Evolutionary conservation across 768 basidiomycete species (phyloP).

Genomic region (Boletus huronensis): DNA sequence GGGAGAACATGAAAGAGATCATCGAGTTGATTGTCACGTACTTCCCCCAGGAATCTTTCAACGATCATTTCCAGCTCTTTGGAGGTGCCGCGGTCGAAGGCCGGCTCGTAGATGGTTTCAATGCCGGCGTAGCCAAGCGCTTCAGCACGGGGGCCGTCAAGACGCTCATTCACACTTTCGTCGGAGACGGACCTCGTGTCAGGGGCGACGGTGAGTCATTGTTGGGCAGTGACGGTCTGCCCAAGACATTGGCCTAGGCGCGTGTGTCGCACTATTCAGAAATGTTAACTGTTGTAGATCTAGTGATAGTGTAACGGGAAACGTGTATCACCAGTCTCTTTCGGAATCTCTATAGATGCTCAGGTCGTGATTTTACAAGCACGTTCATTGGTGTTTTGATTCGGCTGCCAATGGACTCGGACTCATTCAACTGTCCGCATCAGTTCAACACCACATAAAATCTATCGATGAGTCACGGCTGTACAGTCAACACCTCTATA

Average conservation of each 20-base stretch:
- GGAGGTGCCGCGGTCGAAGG: conserved; percentile 42
- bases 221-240: conserved; percentile 65
- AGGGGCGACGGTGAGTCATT: conserved; percentile 61
- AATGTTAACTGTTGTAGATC: background rate
- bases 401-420: background rate
- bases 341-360: background rate
- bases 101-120: conserved; percentile 66
- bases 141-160: conserved; percentile 80
- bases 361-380: background rate
- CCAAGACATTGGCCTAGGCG: conserved; percentile 46
- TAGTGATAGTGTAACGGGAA: background rate
- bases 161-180: conserved; percentile 85
- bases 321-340: conserved; percentile 6
- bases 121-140: conserved; percentile 67
- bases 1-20: conserved; percentile 75
- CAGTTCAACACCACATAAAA: background rate
- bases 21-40: conserved; percentile 71
- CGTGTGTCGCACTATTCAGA: background rate
- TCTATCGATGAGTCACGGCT: too few relatives aligned
- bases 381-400: background rate
- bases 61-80: conserved; percentile 71
- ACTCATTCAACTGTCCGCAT: background rate
- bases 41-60: conserved; percentile 84
- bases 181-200: conserved; percentile 87
- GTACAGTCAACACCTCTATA: too few relatives aligned